A percentile compares a stretch with the other conserved stretches of the same genome.
phyloP scores from a whole-genome alignment of 768 basidiomycete genomes.

The Nidularia sp. region DNA sequence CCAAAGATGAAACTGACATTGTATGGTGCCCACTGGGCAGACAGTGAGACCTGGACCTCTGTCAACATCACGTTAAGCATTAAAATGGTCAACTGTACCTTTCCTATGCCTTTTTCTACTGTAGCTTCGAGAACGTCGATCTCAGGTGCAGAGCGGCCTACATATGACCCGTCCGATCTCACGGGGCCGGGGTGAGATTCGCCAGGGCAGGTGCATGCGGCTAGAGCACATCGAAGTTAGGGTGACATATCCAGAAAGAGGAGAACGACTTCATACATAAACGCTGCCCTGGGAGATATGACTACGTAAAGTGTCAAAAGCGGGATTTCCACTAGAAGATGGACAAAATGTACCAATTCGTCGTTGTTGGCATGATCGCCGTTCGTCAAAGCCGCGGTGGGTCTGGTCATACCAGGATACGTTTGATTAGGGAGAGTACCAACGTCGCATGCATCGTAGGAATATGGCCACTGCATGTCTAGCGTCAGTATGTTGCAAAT shows the following conservation, averaged over 20 bases:
- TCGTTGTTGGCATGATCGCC: constrained; percentile 37
- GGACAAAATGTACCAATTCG: constrained; percentile 18
- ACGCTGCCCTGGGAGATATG: constrained; percentile 66
- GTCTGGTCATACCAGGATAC: constrained; percentile 45
- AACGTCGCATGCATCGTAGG: constrained; percentile 71
- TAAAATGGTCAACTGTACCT: constrained; percentile 10
- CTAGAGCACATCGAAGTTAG: constrained; percentile 9
- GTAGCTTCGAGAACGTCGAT: constrained; percentile 65
- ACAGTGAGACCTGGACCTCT: constrained; percentile 41
- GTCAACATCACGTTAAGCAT: not conserved
- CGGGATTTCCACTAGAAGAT: not conserved
- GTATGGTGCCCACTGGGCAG: constrained; percentile 54
- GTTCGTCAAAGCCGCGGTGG: constrained; percentile 36
- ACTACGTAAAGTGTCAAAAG: constrained; percentile 20
- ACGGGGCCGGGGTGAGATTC: constrained; percentile 37
- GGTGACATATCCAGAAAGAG: not conserved
- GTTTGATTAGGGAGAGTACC: constrained; percentile 80
- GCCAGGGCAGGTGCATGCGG: constrained; percentile 34
- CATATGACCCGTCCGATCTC: constrained; percentile 44
- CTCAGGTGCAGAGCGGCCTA: constrained; percentile 60
- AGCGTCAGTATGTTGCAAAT: not conserved
- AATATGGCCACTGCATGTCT: constrained; percentile 53
- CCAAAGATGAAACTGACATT: constrained; percentile 39
- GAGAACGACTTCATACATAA: constrained; percentile 15
- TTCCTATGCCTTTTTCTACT: constrained; percentile 21